Evolutionary conservation across 1,139 yeast species (phyloP).

Genomic region (Yamadazyma siamensis): DNA sequence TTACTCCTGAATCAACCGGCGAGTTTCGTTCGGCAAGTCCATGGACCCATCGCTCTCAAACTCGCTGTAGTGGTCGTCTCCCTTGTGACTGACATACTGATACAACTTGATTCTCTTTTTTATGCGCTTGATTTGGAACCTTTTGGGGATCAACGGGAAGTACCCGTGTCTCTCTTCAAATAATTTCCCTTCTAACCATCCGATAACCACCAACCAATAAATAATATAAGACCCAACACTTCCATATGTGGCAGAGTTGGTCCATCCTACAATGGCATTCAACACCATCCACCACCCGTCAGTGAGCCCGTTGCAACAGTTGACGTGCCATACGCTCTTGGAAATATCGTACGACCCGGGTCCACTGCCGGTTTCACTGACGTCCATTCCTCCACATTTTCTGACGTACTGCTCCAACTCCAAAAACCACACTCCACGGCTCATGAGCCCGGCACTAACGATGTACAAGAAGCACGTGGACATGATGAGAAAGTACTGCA

Average conservation of each 20-base stretch:
- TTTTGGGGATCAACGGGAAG: slow-evolving; percentile 57
- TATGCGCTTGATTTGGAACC: slow-evolving; percentile 57
- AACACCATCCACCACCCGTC: slow-evolving; percentile 94
- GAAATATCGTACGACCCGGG: slow-evolving; percentile 90
- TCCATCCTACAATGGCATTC: slow-evolving; percentile 94
- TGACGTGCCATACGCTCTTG: slow-evolving; percentile 89
- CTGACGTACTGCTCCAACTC: slow-evolving; percentile 68
- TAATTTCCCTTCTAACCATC: slow-evolving; percentile 46
- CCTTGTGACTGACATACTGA: slow-evolving; percentile 12
- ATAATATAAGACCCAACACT: slow-evolving; percentile 73
- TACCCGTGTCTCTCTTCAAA: slow-evolving; percentile 64
- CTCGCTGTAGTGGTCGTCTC: too few species aligned
- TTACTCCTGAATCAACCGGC: too few species aligned
- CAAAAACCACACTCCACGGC: slow-evolving; percentile 82
- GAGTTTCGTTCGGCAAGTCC: too few species aligned
- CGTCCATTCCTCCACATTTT: slow-evolving; percentile 77
- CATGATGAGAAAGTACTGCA: slow-evolving; percentile 39
- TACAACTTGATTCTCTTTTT: slow-evolving; percentile 42
- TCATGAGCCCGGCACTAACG: slow-evolving; percentile 44
- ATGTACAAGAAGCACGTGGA: slow-evolving; percentile 43
- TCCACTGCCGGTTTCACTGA: slow-evolving; percentile 85
- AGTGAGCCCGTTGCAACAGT: slow-evolving; percentile 88
- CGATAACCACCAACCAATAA: slow-evolving; percentile 71
- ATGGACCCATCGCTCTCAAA: too few species aligned
- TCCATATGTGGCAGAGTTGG: slow-evolving; percentile 91